These are phyloP conservation scores for Rubia yunnanensis DNA, from an alignment of 257 asterid genomes.

Conservation along the genomic window DNA sequence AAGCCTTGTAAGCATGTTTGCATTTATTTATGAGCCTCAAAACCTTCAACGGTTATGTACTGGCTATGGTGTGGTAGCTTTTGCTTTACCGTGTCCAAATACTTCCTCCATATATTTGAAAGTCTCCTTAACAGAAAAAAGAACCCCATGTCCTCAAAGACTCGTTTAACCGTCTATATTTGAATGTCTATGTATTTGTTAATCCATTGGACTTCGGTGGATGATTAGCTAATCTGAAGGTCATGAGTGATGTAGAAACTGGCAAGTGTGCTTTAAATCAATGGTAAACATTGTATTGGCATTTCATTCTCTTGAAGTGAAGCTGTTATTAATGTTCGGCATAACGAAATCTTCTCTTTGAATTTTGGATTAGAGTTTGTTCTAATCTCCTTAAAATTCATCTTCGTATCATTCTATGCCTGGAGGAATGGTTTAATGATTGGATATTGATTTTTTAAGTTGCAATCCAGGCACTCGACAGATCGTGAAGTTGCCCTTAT, in stretches of 20 bases:
- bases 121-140: no score
- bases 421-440: not conserved
- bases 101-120: no score
- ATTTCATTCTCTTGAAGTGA: not conserved
- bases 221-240: not conserved
- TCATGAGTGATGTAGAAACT: not conserved
- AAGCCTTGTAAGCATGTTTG: not conserved
- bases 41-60: not conserved
- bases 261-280: not conserved
- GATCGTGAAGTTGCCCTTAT: slow-evolving; percentile 47
- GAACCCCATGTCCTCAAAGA: no score
- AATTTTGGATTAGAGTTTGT: not conserved
- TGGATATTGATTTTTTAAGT: not conserved
- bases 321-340: not conserved
- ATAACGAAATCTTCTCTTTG: not conserved
- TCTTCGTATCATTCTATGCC: not conserved
- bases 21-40: not conserved
- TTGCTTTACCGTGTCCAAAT: not conserved
- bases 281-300: not conserved
- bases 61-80: not conserved
- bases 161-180: not conserved
- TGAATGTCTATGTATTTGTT: not conserved
- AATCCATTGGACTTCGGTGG: not conserved
- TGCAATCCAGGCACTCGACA: slow-evolving; percentile 33
- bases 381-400: not conserved